Percentiles rank a stretch among this genome's conserved stretches.
Conservation (phyloP, 345 rosid species). For the Lenwebbia sp. region DNA sequence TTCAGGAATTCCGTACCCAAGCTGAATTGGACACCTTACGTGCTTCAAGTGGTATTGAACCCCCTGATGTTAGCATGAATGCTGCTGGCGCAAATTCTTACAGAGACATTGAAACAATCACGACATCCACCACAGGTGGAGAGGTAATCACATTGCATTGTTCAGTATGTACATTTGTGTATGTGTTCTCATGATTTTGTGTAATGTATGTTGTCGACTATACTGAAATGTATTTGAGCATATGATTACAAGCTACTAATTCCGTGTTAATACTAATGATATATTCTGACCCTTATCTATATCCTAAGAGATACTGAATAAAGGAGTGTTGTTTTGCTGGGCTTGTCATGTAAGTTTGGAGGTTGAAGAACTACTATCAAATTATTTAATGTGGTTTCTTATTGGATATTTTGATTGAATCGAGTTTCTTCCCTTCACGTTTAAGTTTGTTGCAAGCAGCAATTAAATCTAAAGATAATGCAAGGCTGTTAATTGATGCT, state of each 20-base stretch:
- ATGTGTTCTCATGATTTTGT: not conserved
- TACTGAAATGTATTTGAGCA: not conserved
- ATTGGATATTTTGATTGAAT: not conserved
- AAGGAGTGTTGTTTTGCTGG: not conserved
- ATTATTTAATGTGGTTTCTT: not conserved
- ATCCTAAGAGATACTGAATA: not conserved
- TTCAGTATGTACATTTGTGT: not conserved
- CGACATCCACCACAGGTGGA: slow-evolving; percentile 39
- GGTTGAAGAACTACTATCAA: not conserved
- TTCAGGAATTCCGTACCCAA: slow-evolving; percentile 86
- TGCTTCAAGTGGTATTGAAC: slow-evolving; percentile 32
- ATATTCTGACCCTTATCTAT: not conserved
- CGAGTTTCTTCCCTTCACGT: not conserved
- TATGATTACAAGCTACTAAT: not conserved
- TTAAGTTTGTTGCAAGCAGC: not conserved
- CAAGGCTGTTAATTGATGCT: not conserved
- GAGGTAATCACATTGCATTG: slow-evolving; percentile 37
- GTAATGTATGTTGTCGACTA: not conserved
- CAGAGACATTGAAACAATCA: slow-evolving; percentile 39
- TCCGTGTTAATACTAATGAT: not conserved
- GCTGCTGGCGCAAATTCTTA: slow-evolving; percentile 30
- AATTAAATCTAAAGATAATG: not conserved
- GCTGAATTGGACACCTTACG: slow-evolving; percentile 50
- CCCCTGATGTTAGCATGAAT: slow-evolving; percentile 31
- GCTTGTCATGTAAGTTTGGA: not conserved